Base-by-base conservation (phyloP, 331 rosid genomes). In the Malus hybrid region DNA sequence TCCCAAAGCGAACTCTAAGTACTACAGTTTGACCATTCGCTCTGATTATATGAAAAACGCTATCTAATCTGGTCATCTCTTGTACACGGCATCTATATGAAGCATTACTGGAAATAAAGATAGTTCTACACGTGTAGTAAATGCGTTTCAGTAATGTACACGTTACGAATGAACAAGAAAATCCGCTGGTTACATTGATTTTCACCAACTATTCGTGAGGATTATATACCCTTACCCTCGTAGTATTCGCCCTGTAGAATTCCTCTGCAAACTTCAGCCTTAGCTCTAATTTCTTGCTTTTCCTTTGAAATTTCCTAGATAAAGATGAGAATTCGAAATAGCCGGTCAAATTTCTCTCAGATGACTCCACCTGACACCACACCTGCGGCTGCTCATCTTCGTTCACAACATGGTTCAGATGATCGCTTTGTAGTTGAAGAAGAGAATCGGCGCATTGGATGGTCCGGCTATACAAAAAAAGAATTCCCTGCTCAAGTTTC, bases 241-340 rank as follows among this genome's bases (percentile, higher is more conserved):
- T 48, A n/a, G 36, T 19, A 10, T 33, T 65, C 4, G 9, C 18
- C 56, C 44, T 57, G 74, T 44, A 36, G 54, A 36, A 39, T 76
- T 27, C 31, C 57, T 39, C 61, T 13, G 42, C 68, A 75, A 31
- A 56, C 39, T 36, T 66, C 48, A 42, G 48, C 1, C 32, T 19
- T 33, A 68, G 11, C 10, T 56, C 16, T 32, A 56, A 24, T 13
- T 69, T 69, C 16, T 70, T 70, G 42, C 66, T 11, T 71, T 33
- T 18, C 34, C 52, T 3, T 15, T 1, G 64, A 54, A 54, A 27
- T 66, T 67, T 59, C 10, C 42, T 10, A 36, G 9, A 29, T 56
- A 57, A 44, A 59, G 50, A 69, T 77, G 80, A 77, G 70, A 77
- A 69, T 60, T 60, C 32, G 28, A 69, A 74, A 69, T 42, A 44